Evolutionary conservation across 306 rosid genomes (phyloP).

Genomic region (Rubus parviflorus): DNA sequence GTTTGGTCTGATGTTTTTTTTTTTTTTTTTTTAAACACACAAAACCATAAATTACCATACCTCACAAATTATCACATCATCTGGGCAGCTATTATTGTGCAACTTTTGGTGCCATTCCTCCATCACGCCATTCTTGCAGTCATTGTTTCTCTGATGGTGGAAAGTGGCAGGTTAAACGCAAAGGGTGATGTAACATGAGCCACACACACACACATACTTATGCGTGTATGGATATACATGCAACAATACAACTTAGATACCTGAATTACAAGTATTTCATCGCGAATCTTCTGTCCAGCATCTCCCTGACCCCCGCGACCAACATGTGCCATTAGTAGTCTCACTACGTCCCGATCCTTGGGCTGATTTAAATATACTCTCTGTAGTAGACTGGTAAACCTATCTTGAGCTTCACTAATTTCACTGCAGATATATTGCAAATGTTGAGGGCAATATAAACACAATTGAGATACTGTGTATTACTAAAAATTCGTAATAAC

Average conservation of each 20-base stretch:
- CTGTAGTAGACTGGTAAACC: conserved; percentile 25
- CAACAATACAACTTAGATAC: conserved; percentile 17
- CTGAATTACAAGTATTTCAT: conserved; percentile 43
- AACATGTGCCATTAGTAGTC: conserved; percentile 18
- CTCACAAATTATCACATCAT: conserved; percentile 44
- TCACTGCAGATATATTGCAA: conserved; percentile 27
- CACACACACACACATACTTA: not conserved
- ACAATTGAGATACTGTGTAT: not conserved
- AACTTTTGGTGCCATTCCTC: conserved; percentile 53
- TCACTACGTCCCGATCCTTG: conserved; percentile 30
- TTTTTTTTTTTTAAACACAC: too few relatives aligned
- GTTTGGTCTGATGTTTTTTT: too few relatives aligned
- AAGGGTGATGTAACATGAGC: conserved; percentile 4
- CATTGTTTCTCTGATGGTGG: conserved; percentile 37
- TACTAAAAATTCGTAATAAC: not conserved
- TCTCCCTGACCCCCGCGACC: conserved; percentile 35
- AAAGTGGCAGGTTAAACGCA: not conserved
- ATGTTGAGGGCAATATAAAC: not conserved
- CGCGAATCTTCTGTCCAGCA: conserved; percentile 44
- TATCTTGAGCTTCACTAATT: conserved; percentile 39
- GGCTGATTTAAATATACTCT: conserved; percentile 24
- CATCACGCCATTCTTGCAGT: conserved; percentile 39
- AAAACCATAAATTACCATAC: conserved; percentile 16
- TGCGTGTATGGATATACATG: not conserved
- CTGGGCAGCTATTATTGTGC: conserved; percentile 43